A percentile compares a stretch with the other conserved stretches of the same genome.
Evolutionary conservation across 164 flowering plant genomes (phyloP).

Genomic region (Nymphaea thermarum): DNA sequence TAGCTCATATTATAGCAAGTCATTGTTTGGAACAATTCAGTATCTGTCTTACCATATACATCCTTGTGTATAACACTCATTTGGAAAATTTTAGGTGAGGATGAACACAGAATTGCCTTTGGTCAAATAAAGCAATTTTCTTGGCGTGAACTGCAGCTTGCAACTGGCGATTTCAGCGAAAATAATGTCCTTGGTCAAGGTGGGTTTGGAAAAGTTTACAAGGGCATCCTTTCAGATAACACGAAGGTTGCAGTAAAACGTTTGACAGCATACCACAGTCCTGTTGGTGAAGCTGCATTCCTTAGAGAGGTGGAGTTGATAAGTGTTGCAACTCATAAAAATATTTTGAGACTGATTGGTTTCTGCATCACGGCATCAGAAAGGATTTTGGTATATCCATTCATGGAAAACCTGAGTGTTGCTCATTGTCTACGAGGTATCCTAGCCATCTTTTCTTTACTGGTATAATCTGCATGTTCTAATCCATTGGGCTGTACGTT

Average conservation of each 20-base stretch:
- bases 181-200: conserved; percentile 49
- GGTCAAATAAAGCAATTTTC: conserved; percentile 41
- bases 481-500: background rate
- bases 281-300: conserved; percentile 49
- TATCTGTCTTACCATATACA: background rate
- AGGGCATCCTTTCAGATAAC: conserved; percentile 24
- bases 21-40: background rate
- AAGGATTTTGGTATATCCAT: conserved; percentile 45
- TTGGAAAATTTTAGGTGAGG: conserved; percentile 24
- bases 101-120: conserved; percentile 33
- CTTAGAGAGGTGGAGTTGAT: conserved; percentile 44
- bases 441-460: background rate
- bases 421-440: conserved; percentile 41
- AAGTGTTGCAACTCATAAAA: conserved; percentile 42
- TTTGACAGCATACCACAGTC: conserved; percentile 34
- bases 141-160: conserved; percentile 44
- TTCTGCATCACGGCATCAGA: conserved; percentile 37
- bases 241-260: conserved; percentile 58
- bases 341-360: conserved; percentile 41
- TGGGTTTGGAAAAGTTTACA: conserved; percentile 54
- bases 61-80: conserved; percentile 1
- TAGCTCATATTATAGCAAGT: no score
- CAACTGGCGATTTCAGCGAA: conserved; percentile 50
- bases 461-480: background rate
- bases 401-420: conserved; percentile 46